Percentiles rank a stretch among this genome's conserved stretches.
phyloP scores from a whole-genome alignment of 208 protist genomes.

The Phytomonas sp. region DNA sequence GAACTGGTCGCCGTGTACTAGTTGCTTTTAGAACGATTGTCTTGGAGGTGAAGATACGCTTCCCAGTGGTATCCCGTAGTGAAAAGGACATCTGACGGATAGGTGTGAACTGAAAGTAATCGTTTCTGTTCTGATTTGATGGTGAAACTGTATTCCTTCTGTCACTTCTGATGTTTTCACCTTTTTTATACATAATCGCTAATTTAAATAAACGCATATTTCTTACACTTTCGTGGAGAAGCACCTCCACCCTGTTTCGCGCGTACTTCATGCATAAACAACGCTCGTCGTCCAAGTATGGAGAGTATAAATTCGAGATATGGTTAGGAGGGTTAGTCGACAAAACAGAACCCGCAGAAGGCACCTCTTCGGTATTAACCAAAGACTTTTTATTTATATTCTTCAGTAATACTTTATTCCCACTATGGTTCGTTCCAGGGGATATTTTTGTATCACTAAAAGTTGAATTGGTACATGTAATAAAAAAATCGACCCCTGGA shows the following conservation, averaged over 20 bases:
- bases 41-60: conserved; percentile 12
- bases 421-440: not conserved
- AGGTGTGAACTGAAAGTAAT: conserved; percentile 16
- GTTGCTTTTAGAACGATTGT: conserved; percentile 1
- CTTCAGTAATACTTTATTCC: not conserved
- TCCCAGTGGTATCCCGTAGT: conserved; percentile 16
- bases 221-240: conserved; percentile 18
- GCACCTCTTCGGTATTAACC: not conserved
- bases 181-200: not conserved
- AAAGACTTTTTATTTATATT: not conserved
- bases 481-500: not conserved
- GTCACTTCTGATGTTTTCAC: not conserved
- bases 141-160: not conserved
- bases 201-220: conserved; percentile 3
- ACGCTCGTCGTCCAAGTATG: conserved; percentile 25
- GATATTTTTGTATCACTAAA: not conserved
- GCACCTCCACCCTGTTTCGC: conserved; percentile 30
- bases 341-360: not conserved
- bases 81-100: conserved; percentile 17
- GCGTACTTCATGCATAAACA: conserved; percentile 17
- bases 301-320: not conserved
- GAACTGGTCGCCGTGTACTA: conserved; percentile 8
- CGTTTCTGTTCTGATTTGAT: not conserved
- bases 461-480: not conserved
- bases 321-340: not conserved